Evolutionary conservation across 2,329 filamentous ascomycete species (phyloP), one percentile per base, ranked within the genome.

Genomic region (Ophiostoma quercus): DNA sequence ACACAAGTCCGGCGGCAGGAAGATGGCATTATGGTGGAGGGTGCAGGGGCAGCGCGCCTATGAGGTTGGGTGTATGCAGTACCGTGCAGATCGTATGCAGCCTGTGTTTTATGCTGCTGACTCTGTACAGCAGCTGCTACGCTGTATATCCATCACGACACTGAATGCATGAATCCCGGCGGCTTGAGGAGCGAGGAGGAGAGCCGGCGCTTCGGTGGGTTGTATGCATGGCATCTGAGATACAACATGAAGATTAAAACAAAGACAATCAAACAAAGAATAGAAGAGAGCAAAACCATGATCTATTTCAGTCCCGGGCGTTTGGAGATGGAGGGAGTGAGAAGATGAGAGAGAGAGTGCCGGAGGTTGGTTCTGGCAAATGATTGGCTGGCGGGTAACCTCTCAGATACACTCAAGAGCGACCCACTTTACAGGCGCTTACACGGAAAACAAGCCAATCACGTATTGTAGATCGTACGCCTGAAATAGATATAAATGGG

Each of bases 391-490:
- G 12, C 32, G 39, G 7, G 8, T 9, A n/a, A 25, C 32, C 32
- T 63, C 60, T 39, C 19, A n/a, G 57, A 62, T 34, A 25, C 29
- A 34, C 4, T 2, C 60, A 9, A 11, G 9, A 3, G 14, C 1
- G 34, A 7, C 19, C 62, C 62, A 65, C 62, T 25, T 39, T 65
- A 12, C 32, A 34, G 34, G 62, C 62, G 62, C 62, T 65, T 65
- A 65, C 19, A 39, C 37, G 7, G 6, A 2, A 65, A 5, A 39
- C 1, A 1, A 12, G 19, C 62, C 62, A 65, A 65, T 41, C 32
- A 65, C 5, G 9, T 65, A 14, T 65, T 39, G 62, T 34, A 41
- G 62, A 63, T 65, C n/a, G 22, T 34, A n/a, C 16, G 16, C 43
- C 19, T 47, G 43, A 47, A 47, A 7, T 47, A 19, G 16, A 47